These are phyloP conservation scores for Pharus latifolius DNA, from an alignment of 176 grass and related monocot genomes.

Conservation along the genomic window DNA sequence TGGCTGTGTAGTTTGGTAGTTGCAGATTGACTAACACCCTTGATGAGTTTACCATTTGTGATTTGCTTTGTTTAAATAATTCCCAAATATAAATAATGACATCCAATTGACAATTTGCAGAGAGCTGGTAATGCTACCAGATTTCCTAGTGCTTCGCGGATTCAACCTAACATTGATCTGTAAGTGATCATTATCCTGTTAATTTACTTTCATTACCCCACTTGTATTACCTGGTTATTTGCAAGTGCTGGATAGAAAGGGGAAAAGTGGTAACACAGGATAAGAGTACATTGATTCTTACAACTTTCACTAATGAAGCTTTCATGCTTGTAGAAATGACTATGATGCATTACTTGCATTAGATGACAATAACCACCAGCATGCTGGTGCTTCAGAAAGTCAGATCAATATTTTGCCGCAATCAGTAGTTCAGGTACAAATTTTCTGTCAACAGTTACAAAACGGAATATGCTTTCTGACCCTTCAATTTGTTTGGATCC, in stretches of 20 bases:
- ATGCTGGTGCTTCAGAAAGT: constrained; percentile 71
- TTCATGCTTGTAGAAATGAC: constrained; percentile 55
- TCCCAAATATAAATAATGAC: constrained; percentile 11
- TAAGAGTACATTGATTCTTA: background rate
- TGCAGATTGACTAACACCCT: background rate
- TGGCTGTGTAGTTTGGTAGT: background rate
- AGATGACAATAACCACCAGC: constrained; percentile 87
- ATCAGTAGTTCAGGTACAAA: constrained; percentile 69
- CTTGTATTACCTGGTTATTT: background rate
- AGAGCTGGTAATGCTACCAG: constrained; percentile 1
- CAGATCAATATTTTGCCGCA: constrained; percentile 83
- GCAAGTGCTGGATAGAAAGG: background rate
- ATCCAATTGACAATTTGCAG: constrained; percentile 21
- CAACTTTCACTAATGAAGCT: background rate
- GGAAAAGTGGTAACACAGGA: background rate
- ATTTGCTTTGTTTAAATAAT: constrained; percentile 16
- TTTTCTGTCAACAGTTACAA: background rate
- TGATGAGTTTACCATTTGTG: constrained; percentile 1
- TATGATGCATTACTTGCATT: constrained; percentile 72
- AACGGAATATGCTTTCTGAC: background rate
- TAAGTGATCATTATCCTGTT: constrained; percentile 35
- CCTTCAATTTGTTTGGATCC: background rate
- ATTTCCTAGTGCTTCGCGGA: constrained; percentile 15
- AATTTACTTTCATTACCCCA: background rate
- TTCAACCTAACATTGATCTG: constrained; percentile 50